Base-by-base conservation (phyloP, 345 rosid species). In the Eutrema heterophyllum region DNA sequence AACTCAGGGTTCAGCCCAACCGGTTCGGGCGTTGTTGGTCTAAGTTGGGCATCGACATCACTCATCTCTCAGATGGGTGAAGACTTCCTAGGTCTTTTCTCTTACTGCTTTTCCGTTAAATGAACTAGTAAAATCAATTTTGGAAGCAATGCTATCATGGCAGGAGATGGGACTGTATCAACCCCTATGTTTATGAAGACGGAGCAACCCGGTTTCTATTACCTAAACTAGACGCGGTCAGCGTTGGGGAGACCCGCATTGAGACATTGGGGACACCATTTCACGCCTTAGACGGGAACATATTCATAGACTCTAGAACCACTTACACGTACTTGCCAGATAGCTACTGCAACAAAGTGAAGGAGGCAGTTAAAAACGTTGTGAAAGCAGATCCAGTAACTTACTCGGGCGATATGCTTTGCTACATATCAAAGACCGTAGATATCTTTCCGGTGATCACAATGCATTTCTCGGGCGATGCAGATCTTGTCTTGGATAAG, bases 251-350 rank as follows among this genome's bases (percentile, higher is more conserved):
- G 7, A 44, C 5, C 2, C 64, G 48, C 9, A 5, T 72, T 9
- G 77, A 64, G 35, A 72, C 64, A 33, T 5, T 38, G 9, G 76
- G 76, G 46, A 63, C 77, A 63, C 10, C 70, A 13, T 53, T 72
- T n/a, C 9, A 72, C 5, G 43, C 70, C 15, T 4, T 14, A 29
- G 55, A 72, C 0, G 56, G 77, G 30, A 64, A 64, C 70, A 72
- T 33, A 2, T 0, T 62, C 15, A 62, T 72, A 62, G 76, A 72
- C 7, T 62, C 69, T 39, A 54, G 76, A 40, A 53, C 70, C 12
- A 11, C 70, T 44, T n/a, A 0, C 9, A 53, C 64, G 0, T 26
- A 18, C 12, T 72, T 72, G 45, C 70, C 64, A 1, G 36, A 10
- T 0, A 33, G 64, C 36, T 72, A 63, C 8, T 72, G 70, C 5